These are phyloP conservation scores for Paecilomyces formosus DNA, from an alignment of 2,329 filamentous ascomycete species.

Conservation along the genomic window DNA sequence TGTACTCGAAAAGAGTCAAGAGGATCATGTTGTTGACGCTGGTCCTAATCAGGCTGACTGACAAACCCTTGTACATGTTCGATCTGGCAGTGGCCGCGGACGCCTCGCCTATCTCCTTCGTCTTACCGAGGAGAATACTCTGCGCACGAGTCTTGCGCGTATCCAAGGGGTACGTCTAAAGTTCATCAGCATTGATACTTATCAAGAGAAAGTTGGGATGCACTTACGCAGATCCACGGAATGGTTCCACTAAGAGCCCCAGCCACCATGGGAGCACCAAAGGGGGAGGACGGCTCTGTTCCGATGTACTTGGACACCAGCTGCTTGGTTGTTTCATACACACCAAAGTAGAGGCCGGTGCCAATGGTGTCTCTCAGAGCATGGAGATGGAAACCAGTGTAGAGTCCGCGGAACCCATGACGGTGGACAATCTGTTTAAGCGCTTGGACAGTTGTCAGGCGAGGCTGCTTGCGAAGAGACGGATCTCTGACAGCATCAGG, in stretches of 20 bases:
- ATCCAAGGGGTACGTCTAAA: slow-evolving; percentile 41
- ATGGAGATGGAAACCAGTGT: slow-evolving; percentile 40
- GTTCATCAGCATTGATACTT: neutral
- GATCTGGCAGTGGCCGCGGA: slow-evolving; percentile 32
- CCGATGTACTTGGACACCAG: slow-evolving; percentile 37
- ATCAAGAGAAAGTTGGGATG: neutral
- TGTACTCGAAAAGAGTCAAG: slow-evolving; percentile 39
- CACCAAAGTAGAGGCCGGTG: slow-evolving; percentile 39
- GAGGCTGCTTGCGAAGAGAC: slow-evolving; percentile 28
- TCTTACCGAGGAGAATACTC: slow-evolving; percentile 37
- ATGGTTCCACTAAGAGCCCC: slow-evolving; percentile 41
- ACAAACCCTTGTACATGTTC: slow-evolving; percentile 42
- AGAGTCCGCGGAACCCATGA: slow-evolving; percentile 37
- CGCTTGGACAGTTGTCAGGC: slow-evolving; percentile 35
- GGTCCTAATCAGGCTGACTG: slow-evolving; percentile 40
- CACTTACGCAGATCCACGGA: slow-evolving; percentile 40
- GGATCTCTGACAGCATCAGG: slow-evolving; percentile 25
- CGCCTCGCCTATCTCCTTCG: slow-evolving; percentile 34
- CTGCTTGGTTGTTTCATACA: slow-evolving; percentile 43
- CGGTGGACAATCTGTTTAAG: slow-evolving; percentile 36
- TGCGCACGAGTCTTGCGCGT: slow-evolving; percentile 43
- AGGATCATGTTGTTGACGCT: slow-evolving; percentile 44
- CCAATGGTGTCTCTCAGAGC: slow-evolving; percentile 39
- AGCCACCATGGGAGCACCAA: slow-evolving; percentile 37
- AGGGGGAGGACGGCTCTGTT: slow-evolving; percentile 30